These are phyloP conservation scores for Pythium brassicae DNA, from an alignment of 352 stramenopile genomes.

Conservation along the genomic window DNA sequence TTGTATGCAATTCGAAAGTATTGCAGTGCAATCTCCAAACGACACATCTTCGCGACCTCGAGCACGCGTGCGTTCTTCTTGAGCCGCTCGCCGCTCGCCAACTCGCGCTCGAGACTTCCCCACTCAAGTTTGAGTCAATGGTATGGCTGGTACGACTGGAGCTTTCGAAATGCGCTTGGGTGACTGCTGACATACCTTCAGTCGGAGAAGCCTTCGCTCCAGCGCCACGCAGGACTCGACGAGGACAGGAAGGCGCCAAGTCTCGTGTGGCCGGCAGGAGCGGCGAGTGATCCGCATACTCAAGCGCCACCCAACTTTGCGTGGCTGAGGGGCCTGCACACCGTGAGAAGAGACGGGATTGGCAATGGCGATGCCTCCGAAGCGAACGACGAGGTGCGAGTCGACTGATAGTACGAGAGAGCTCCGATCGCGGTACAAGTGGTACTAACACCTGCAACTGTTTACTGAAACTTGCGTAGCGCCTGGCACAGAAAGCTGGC, in stretches of 20 bases:
- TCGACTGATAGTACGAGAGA: neutral
- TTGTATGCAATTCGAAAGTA: no score
- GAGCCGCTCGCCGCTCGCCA: no score
- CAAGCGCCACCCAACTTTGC: slow-evolving; percentile 44
- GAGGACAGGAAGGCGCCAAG: neutral
- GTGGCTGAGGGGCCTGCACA: slow-evolving; percentile 20
- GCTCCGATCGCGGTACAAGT: no score
- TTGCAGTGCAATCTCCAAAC: no score
- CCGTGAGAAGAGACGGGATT: neutral
- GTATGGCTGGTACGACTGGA: neutral
- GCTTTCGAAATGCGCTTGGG: neutral
- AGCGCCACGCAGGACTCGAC: neutral
- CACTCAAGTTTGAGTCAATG: no score
- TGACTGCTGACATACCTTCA: neutral
- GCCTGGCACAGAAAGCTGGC: no score
- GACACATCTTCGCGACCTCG: no score
- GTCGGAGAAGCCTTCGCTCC: neutral
- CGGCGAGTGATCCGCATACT: slow-evolving; percentile 17
- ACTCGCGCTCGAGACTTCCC: neutral
- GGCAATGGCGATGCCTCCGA: no score
- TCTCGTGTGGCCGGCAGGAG: slow-evolving; percentile 24
- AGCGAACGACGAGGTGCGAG: neutral
- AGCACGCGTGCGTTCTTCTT: no score
- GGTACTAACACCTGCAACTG: no score
- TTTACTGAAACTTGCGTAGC: no score